Evolutionary conservation across 768 basidiomycete genomes (phyloP).

Genomic region (Termitomyces sp.): DNA sequence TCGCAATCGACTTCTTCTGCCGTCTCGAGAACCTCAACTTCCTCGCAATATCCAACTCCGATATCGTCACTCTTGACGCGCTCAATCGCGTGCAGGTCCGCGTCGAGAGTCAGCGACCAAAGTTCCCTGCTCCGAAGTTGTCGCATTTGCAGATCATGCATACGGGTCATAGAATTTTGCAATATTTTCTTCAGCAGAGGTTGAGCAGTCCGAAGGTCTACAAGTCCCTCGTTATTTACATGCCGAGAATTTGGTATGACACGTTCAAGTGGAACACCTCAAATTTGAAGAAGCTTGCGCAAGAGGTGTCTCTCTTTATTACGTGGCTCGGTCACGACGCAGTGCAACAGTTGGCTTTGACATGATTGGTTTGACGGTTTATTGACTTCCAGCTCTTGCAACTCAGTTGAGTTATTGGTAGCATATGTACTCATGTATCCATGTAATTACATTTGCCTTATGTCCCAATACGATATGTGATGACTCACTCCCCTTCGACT

Average conservation of each 20-base stretch:
- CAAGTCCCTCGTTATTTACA: neutral
- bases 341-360: neutral
- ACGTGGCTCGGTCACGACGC: neutral
- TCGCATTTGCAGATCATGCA: neutral
- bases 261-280: neutral
- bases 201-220: neutral
- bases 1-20: constrained; percentile 3
- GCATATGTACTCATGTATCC: too few relatives aligned
- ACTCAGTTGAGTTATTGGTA: neutral
- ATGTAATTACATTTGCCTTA: neutral
- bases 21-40: neutral
- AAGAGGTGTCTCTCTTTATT: neutral
- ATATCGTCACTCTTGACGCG: constrained; percentile 1
- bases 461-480: neutral
- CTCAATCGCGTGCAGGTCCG: neutral
- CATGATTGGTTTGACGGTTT: neutral
- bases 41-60: constrained; percentile 1
- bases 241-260: neutral
- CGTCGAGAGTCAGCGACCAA: neutral
- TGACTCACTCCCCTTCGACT: too few relatives aligned
- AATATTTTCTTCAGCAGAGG: neutral
- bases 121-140: neutral
- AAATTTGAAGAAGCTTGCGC: neutral
- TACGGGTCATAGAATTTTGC: neutral
- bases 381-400: neutral